These are phyloP conservation scores for Aspergillus kassunensis DNA, from an alignment of 495 filamentous ascomycete genomes.

Conservation along the genomic window DNA sequence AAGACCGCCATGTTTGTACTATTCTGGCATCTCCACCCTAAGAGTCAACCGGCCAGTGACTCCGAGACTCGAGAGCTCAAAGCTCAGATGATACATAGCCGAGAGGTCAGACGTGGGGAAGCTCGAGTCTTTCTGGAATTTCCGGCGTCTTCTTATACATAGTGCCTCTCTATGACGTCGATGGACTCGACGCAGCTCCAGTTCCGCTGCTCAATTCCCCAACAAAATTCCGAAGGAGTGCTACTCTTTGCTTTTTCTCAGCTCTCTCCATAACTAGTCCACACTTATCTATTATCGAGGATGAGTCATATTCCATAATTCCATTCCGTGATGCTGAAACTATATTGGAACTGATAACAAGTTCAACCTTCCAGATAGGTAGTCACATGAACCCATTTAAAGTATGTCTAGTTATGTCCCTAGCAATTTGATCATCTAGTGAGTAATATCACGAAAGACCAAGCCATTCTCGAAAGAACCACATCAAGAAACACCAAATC, in stretches of 20 bases:
- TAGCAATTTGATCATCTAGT: background rate
- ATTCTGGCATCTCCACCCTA: background rate
- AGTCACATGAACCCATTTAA: slow-evolving; percentile 1
- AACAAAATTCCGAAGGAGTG: background rate
- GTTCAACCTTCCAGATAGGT: background rate
- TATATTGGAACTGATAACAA: background rate
- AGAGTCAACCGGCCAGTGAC: background rate
- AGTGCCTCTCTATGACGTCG: too few species aligned
- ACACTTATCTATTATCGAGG: background rate
- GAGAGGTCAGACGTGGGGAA: background rate
- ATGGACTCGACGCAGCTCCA: background rate
- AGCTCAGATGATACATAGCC: background rate
- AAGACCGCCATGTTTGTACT: background rate
- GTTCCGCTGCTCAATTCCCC: background rate
- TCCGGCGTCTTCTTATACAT: too few species aligned
- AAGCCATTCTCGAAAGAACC: background rate
- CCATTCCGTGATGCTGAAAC: background rate
- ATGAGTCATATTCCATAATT: slow-evolving; percentile 1
- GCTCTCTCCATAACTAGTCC: too few species aligned
- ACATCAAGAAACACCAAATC: slow-evolving; percentile 8
- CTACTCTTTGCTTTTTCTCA: background rate
- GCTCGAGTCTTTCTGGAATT: background rate
- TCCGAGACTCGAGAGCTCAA: too few species aligned
- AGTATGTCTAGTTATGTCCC: too few species aligned
- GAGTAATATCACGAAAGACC: background rate